These are phyloP conservation scores for Plasmopara halstedii DNA, from an alignment of 352 stramenopile genomes.

Conservation along the genomic window DNA sequence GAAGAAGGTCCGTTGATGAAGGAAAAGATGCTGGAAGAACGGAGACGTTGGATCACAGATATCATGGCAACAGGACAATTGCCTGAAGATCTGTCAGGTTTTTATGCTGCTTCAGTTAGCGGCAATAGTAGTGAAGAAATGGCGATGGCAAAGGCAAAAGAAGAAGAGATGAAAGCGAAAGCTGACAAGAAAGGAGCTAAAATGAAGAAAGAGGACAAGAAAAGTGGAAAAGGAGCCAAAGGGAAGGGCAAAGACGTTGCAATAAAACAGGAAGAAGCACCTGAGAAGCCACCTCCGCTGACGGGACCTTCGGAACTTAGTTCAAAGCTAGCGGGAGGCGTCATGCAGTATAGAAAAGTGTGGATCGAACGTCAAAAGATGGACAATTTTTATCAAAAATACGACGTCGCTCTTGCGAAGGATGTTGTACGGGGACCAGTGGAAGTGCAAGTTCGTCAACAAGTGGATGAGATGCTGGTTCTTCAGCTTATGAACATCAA, in stretches of 20 bases:
- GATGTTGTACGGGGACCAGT: slow-evolving; percentile 83
- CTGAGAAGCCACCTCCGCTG: slow-evolving; percentile 79
- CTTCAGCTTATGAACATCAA: slow-evolving; percentile 93
- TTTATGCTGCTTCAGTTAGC: slow-evolving; percentile 64
- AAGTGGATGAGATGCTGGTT: slow-evolving; percentile 93
- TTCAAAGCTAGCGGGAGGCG: slow-evolving; percentile 45
- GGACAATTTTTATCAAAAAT: slow-evolving; percentile 91
- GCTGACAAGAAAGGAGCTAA: slow-evolving; percentile 36
- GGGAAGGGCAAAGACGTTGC: slow-evolving; percentile 49
- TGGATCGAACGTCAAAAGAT: slow-evolving; percentile 86
- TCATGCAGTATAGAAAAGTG: slow-evolving; percentile 73
- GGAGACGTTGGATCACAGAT: slow-evolving; percentile 90
- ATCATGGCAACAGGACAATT: slow-evolving; percentile 79
- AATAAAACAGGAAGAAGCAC: slow-evolving; percentile 49
- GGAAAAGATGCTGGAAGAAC: slow-evolving; percentile 86
- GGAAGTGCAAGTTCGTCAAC: slow-evolving; percentile 76
- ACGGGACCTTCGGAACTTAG: slow-evolving; percentile 85
- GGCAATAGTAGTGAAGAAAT: slow-evolving; percentile 20
- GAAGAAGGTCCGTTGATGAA: slow-evolving; percentile 93
- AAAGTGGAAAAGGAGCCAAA: slow-evolving; percentile 49
- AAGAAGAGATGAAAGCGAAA: slow-evolving; percentile 20
- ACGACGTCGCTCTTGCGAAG: slow-evolving; percentile 89
- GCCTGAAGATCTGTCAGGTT: slow-evolving; percentile 86
- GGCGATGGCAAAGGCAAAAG: slow-evolving; percentile 39
- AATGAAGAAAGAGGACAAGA: slow-evolving; percentile 22